Percentiles rank a stretch among this genome's conserved stretches.
phyloP scores from a whole-genome alignment of 2,329 filamentous ascomycete species.

The Parafenestella ontariensis region DNA sequence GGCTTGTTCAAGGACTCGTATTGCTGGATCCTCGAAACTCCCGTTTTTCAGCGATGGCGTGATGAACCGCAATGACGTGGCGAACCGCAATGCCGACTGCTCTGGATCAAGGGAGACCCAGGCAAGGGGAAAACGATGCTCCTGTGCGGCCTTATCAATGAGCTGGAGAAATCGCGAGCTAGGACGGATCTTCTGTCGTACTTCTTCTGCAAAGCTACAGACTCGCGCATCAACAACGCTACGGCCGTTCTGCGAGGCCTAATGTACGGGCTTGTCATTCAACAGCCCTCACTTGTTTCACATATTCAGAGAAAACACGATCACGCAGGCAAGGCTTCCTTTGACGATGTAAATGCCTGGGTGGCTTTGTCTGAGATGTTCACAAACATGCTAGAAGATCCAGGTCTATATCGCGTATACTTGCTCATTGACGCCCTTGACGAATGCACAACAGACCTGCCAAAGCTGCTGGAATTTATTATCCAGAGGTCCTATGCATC shows the following conservation, averaged over 20 bases:
- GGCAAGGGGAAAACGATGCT: constrained; percentile 51
- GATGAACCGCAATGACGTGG: too few species aligned
- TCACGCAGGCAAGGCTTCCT: constrained; percentile 10
- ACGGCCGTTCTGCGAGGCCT: constrained; percentile 54
- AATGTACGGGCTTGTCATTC: constrained; percentile 48
- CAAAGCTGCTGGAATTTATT: constrained; percentile 10
- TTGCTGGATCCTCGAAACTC: constrained; percentile 31
- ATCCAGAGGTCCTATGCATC: constrained; percentile 5
- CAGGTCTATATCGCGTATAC: constrained; percentile 7
- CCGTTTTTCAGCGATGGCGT: constrained; percentile 29
- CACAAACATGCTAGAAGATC: constrained; percentile 49
- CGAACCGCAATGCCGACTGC: constrained; percentile 29
- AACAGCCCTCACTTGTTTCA: constrained; percentile 41
- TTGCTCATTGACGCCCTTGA: constrained; percentile 17
- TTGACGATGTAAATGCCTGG: constrained; percentile 44
- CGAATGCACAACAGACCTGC: constrained; percentile 8
- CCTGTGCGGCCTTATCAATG: constrained; percentile 34
- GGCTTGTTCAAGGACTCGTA: constrained; percentile 11
- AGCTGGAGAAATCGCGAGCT: constrained; percentile 26
- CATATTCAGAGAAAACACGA: constrained; percentile 35
- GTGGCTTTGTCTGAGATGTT: constrained; percentile 42
- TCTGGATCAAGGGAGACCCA: constrained; percentile 46
- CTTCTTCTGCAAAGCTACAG: constrained; percentile 56
- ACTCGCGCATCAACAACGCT: constrained; percentile 54
- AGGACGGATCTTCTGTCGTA: constrained; percentile 20